Evolutionary conservation across 1,284 basidiomycete genomes (phyloP).

Genomic region (Phylloporus sp.): DNA sequence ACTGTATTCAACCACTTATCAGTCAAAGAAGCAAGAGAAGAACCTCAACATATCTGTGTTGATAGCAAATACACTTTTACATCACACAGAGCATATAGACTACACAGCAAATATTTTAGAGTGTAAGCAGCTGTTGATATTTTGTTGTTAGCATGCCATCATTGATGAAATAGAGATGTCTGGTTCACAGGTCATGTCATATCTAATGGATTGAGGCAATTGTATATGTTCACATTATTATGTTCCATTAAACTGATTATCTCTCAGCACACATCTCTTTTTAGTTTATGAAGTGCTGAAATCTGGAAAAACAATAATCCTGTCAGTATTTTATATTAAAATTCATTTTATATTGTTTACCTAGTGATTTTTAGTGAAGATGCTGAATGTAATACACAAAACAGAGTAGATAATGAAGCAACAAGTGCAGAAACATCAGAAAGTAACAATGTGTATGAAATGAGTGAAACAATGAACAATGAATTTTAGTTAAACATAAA

Average conservation of each 20-base stretch:
- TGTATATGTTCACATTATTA: slow-evolving; percentile 9
- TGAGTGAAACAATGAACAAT: too few relatives aligned
- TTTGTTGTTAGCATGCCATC: slow-evolving; percentile 8
- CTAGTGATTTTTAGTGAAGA: too few relatives aligned
- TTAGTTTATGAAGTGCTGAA: background rate
- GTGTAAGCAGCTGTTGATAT: slow-evolving; percentile 1
- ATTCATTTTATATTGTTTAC: too few relatives aligned
- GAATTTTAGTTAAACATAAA: too few relatives aligned
- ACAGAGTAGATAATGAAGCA: too few relatives aligned
- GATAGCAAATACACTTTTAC: slow-evolving; percentile 6
- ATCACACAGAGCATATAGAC: background rate
- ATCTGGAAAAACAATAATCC: background rate
- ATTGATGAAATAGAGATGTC: slow-evolving; percentile 14
- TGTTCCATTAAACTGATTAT: slow-evolving; percentile 12
- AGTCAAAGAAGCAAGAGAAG: slow-evolving; percentile 38
- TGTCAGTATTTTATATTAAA: too few relatives aligned
- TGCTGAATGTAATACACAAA: too few relatives aligned
- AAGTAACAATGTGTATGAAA: too few relatives aligned
- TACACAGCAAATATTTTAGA: background rate
- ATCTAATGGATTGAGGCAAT: slow-evolving; percentile 12
- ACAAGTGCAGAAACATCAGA: too few relatives aligned
- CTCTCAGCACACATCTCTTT: background rate
- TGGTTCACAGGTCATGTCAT: slow-evolving; percentile 8
- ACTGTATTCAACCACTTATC: slow-evolving; percentile 40
- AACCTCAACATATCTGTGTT: slow-evolving; percentile 23